These are phyloP conservation scores for Scheffersomyces segobiensis DNA, from an alignment of 1,139 yeast genomes.

Conservation along the genomic window DNA sequence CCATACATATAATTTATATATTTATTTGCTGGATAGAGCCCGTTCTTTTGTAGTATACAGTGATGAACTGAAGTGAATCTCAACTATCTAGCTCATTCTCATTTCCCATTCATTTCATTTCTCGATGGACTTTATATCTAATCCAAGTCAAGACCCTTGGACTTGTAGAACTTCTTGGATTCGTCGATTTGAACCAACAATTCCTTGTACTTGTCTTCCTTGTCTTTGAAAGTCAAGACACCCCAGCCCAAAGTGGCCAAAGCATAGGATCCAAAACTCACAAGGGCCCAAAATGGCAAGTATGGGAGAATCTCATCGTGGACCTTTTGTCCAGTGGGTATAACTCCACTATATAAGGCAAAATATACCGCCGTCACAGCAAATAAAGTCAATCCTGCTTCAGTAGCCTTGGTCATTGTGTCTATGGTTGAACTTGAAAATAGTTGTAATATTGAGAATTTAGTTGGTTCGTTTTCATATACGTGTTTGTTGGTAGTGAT, in stretches of 20 bases:
- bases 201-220: conserved; percentile 67
- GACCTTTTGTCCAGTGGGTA: conserved; percentile 55
- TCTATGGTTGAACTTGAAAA: background rate
- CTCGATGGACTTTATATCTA: conserved; percentile 12
- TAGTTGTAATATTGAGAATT: background rate
- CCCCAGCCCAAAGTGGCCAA: conserved; percentile 72
- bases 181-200: conserved; percentile 63
- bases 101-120: background rate
- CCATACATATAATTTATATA: background rate
- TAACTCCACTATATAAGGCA: conserved; percentile 51
- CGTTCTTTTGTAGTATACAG: background rate
- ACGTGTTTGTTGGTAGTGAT: conserved; percentile 1
- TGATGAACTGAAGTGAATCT: background rate
- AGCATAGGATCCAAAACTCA: conserved; percentile 72
- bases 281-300: conserved; percentile 73
- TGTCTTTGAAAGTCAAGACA: conserved; percentile 70
- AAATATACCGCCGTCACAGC: conserved; percentile 54
- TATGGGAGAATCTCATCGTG: conserved; percentile 60
- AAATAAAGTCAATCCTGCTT: conserved; percentile 51
- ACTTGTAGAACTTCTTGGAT: conserved; percentile 60
- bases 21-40: background rate
- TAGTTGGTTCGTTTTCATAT: background rate
- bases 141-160: conserved; percentile 58
- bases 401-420: conserved; percentile 70
- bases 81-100: background rate